Percentiles rank a stretch among this genome's conserved stretches.
These are phyloP conservation scores for Gyrodon lividus DNA, from an alignment of 768 basidiomycete genomes.

Conservation along the genomic window DNA sequence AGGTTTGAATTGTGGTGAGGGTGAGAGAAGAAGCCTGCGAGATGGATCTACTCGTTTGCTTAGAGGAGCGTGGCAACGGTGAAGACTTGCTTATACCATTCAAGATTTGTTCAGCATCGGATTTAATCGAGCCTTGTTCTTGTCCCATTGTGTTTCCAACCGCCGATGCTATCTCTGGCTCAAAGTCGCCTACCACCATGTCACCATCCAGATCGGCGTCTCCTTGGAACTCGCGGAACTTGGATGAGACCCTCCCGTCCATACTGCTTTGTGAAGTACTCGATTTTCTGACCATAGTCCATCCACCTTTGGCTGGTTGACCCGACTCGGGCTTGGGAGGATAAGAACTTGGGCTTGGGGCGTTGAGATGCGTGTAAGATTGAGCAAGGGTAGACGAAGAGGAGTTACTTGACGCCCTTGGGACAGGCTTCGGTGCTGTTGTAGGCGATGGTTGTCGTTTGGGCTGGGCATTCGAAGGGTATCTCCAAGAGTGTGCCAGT, in stretches of 20 bases:
- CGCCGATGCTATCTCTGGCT: constrained; percentile 46
- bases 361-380: constrained; percentile 78
- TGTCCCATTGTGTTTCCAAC: constrained; percentile 42
- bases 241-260: constrained; percentile 21
- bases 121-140: constrained; percentile 51
- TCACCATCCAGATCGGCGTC: constrained; percentile 75
- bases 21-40: constrained; percentile 46
- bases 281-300: constrained; percentile 70
- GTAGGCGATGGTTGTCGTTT: constrained; percentile 30
- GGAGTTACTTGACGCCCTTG: constrained; percentile 43
- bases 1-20: constrained; percentile 16
- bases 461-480: constrained; percentile 24
- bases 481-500: constrained; percentile 44
- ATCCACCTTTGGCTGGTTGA: constrained; percentile 54
- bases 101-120: constrained; percentile 73
- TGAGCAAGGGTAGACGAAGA: constrained; percentile 72
- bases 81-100: constrained; percentile 51
- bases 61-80: constrained; percentile 23
- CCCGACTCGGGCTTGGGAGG: constrained; percentile 50
- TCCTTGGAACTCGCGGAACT: constrained; percentile 26
- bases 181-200: constrained; percentile 76
- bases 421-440: constrained; percentile 56
- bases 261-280: constrained; percentile 26
- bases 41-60: constrained; percentile 54
- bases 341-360: constrained; percentile 75